A percentile compares a stretch with the other conserved stretches of the same genome.
These are phyloP conservation scores for Aspergillus awamori DNA, from an alignment of 2,329 filamentous ascomycete genomes.

Conservation along the genomic window DNA sequence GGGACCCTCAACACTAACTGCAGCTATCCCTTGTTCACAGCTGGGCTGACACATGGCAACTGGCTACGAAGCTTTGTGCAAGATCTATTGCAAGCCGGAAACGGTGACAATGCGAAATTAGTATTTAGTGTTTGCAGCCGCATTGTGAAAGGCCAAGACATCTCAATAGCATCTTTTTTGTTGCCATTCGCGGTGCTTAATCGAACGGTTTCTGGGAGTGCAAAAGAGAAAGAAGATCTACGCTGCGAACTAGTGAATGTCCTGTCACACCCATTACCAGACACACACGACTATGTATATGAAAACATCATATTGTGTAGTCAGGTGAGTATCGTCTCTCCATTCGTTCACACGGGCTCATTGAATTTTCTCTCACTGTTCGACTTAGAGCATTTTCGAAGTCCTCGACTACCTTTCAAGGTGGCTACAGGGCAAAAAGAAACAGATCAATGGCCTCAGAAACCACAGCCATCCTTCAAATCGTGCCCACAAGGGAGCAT, in stretches of 20 bases:
- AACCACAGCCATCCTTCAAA: slow-evolving; percentile 31
- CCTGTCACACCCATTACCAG: slow-evolving; percentile 64
- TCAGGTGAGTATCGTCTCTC: slow-evolving; percentile 62
- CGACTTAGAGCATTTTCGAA: slow-evolving; percentile 75
- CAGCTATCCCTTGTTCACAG: slow-evolving; percentile 77
- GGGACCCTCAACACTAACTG: slow-evolving; percentile 58
- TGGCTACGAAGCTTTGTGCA: slow-evolving; percentile 83
- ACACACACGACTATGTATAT: slow-evolving; percentile 59
- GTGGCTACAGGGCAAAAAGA: slow-evolving; percentile 81
- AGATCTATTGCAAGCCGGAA: slow-evolving; percentile 78
- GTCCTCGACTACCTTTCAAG: slow-evolving; percentile 88
- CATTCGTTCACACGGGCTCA: neutral
- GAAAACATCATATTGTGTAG: slow-evolving; percentile 84
- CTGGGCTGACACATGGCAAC: slow-evolving; percentile 68
- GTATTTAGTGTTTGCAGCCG: slow-evolving; percentile 81
- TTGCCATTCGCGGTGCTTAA: slow-evolving; percentile 87
- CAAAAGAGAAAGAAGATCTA: slow-evolving; percentile 66
- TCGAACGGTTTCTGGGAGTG: slow-evolving; percentile 72
- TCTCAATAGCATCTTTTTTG: slow-evolving; percentile 83
- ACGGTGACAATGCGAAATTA: slow-evolving; percentile 71
- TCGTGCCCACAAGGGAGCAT: slow-evolving; percentile 33
- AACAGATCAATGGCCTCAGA: slow-evolving; percentile 44
- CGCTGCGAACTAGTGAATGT: slow-evolving; percentile 74
- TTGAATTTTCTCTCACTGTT: neutral
- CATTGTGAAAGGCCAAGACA: slow-evolving; percentile 81